Percentiles rank a stretch among this genome's conserved stretches.
Evolutionary conservation across 139 green algal species (phyloP).

Genomic region (Spirogloea muscicola): DNA sequence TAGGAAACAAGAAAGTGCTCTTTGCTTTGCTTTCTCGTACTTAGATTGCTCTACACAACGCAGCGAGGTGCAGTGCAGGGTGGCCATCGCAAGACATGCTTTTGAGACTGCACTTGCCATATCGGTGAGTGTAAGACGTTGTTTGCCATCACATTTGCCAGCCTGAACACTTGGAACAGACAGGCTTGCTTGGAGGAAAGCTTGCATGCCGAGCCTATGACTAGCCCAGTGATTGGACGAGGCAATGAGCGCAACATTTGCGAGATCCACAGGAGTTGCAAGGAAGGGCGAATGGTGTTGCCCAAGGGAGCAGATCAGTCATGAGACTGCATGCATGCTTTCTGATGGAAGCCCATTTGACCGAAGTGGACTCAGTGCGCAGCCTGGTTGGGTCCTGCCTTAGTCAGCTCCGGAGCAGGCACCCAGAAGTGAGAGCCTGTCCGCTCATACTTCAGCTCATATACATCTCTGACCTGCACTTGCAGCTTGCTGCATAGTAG

Average conservation of each 20-base stretch:
- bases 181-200: too few species aligned
- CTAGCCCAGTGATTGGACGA: not conserved
- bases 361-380: slow-evolving; percentile 12
- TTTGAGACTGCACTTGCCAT: too few species aligned
- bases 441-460: not conserved
- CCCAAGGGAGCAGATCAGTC: not conserved
- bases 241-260: not conserved
- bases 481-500: not conserved
- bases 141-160: too few species aligned
- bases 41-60: too few species aligned
- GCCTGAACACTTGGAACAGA: too few species aligned
- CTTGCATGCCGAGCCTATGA: too few species aligned
- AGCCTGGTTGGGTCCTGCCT: slow-evolving; percentile 10
- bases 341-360: slow-evolving; percentile 6
- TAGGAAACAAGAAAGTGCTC: too few species aligned
- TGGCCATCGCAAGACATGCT: too few species aligned
- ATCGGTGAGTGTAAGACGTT: too few species aligned
- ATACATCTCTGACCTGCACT: not conserved
- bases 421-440: slow-evolving; percentile 19
- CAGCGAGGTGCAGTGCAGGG: too few species aligned
- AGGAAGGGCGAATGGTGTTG: not conserved
- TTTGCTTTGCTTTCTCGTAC: too few species aligned
- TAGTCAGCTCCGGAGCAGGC: slow-evolving; percentile 10
- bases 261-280: not conserved
- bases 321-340: slow-evolving; percentile 23